Evolutionary conservation across 495 filamentous ascomycete genomes (phyloP).

Genomic region (Oidiodendron maius): DNA sequence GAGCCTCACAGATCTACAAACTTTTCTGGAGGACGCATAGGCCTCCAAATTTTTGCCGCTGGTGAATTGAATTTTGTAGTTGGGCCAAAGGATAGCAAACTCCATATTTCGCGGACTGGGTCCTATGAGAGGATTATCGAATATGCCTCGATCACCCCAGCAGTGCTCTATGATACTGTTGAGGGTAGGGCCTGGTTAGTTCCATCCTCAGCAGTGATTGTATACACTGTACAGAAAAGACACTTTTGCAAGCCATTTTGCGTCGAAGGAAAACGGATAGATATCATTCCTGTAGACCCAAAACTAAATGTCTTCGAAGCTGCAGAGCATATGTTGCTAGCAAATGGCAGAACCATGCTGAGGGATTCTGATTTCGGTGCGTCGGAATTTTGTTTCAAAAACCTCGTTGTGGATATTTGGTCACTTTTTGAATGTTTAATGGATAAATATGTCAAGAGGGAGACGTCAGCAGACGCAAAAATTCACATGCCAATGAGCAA

Average conservation of each 20-base stretch:
- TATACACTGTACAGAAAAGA: not conserved
- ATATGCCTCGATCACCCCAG: not conserved
- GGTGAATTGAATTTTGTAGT: slow-evolving; percentile 1
- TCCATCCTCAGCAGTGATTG: not conserved
- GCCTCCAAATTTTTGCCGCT: not conserved
- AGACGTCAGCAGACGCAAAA: not conserved
- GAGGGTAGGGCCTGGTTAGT: not conserved
- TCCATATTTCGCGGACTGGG: not conserved
- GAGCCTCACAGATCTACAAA: not conserved
- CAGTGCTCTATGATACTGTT: not conserved
- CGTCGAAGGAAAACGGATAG: not conserved
- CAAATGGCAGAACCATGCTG: not conserved
- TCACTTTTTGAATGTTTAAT: not conserved
- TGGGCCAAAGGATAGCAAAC: not conserved
- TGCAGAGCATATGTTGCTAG: not conserved
- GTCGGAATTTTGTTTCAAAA: not conserved
- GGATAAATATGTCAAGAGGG: not conserved
- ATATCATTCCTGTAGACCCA: not conserved
- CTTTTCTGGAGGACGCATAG: not conserved
- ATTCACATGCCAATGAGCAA: not conserved
- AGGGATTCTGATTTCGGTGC: not conserved
- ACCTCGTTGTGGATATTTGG: not conserved
- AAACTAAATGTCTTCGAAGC: not conserved
- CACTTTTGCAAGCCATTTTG: not conserved
- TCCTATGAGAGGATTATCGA: not conserved